A percentile compares a stretch with the other conserved stretches of the same genome.
phyloP scores from a whole-genome alignment of 129 eudicot genomes.

The Pseudognaphalium luteoalbum region DNA sequence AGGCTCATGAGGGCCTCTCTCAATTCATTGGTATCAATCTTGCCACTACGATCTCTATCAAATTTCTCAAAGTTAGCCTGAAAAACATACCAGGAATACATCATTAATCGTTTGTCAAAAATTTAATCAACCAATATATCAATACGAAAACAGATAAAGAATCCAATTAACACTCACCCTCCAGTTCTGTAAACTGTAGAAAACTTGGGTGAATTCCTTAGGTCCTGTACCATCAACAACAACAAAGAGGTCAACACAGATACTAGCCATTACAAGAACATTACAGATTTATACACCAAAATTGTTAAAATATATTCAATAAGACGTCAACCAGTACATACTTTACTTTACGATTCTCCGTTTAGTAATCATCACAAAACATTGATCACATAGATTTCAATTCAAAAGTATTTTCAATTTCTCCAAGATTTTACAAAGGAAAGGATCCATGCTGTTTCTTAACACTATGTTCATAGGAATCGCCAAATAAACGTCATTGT shows the following conservation, averaged over 20 bases:
- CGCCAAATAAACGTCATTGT: background rate
- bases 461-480: background rate
- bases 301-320: background rate
- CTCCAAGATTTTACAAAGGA: background rate
- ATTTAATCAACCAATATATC: background rate
- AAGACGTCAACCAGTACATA: background rate
- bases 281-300: background rate
- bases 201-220: constrained; percentile 73
- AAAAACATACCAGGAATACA: background rate
- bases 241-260: constrained; percentile 16
- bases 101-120: background rate
- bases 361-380: too few species aligned
- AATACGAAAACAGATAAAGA: background rate
- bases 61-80: constrained; percentile 78
- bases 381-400: background rate
- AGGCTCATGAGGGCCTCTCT: constrained; percentile 81
- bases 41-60: constrained; percentile 88
- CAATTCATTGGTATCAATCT: constrained; percentile 65
- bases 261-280: background rate
- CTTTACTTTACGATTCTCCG: background rate
- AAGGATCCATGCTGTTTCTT: too few species aligned
- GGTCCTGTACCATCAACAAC: constrained; percentile 60
- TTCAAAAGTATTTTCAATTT: background rate
- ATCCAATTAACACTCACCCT: constrained; percentile 53
- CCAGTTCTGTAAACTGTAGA: constrained; percentile 86